phyloP scores from a whole-genome alignment of 495 filamentous ascomycete species.

The Umbilicaria muhlenbergii region DNA sequence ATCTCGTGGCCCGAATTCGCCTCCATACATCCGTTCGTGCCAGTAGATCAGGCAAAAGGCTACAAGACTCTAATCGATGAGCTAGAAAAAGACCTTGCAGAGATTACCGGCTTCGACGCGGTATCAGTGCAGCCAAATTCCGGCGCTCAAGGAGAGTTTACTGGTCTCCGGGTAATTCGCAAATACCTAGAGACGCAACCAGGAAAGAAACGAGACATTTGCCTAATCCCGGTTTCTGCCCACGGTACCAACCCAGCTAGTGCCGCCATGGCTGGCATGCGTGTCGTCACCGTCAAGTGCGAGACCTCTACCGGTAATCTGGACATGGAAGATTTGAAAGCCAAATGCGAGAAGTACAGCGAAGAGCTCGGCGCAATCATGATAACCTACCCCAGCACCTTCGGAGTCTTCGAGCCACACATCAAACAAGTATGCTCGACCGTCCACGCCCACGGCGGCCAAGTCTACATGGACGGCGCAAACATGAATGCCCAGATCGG shows the following conservation, averaged over 20 bases:
- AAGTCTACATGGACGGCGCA: slow-evolving; percentile 98
- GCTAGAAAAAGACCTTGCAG: slow-evolving; percentile 59
- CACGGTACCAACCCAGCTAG: slow-evolving; percentile 97
- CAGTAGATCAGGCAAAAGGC: slow-evolving; percentile 43
- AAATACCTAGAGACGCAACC: slow-evolving; percentile 58
- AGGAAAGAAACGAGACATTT: slow-evolving; percentile 68
- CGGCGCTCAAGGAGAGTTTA: slow-evolving; percentile 92
- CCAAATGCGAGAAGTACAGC: slow-evolving; percentile 77
- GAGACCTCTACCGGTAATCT: slow-evolving; percentile 80
- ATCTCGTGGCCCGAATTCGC: slow-evolving; percentile 77
- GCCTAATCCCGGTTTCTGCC: slow-evolving; percentile 90
- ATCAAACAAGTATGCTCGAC: slow-evolving; percentile 75
- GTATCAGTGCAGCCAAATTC: slow-evolving; percentile 94
- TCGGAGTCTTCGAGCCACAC: slow-evolving; percentile 86
- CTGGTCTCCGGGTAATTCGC: slow-evolving; percentile 83
- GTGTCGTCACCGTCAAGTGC: slow-evolving; percentile 87
- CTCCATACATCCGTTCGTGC: slow-evolving; percentile 73
- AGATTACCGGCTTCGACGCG: slow-evolving; percentile 82
- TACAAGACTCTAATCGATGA: slow-evolving; percentile 56
- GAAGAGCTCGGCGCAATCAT: slow-evolving; percentile 87
- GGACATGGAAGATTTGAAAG: slow-evolving; percentile 72
- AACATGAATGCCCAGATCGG: slow-evolving; percentile 99
- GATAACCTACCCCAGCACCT: slow-evolving; percentile 97
- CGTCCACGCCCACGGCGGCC: slow-evolving; percentile 78
- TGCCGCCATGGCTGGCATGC: slow-evolving; percentile 95